Evolutionary conservation across 176 grass and related monocot species (phyloP), one percentile per base, ranked within the genome.

Genomic region (barley (Hordeum vulgare)): DNA sequence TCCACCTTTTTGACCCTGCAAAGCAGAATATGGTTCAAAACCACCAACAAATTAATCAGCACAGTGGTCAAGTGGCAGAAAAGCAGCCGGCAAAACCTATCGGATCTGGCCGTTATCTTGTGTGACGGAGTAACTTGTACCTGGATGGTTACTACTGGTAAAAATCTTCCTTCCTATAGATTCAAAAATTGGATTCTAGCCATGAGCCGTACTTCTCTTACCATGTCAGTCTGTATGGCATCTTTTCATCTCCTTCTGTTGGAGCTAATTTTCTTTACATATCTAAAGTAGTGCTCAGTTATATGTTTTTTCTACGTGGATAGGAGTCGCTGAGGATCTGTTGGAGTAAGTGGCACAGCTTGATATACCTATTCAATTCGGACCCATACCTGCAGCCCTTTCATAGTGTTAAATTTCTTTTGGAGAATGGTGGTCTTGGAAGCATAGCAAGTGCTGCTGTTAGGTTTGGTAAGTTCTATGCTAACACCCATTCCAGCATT

Each of bases 1-100:
- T 98, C 75, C 86, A 93, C 61, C 95, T 88, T 82, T 98, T 95
- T 79, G 92, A 93, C 35, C 92, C 92, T 58, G 25, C 82, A 39
- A 88, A 93, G 79, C 61, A 90, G 45, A 91, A 84, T 78, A 82
- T 82, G 40, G 77, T 83, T 56, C 78, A 73, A 73, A 73, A 27
- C 41, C 70, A 73, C 69, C 90, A 86, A 51, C 79, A 86, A 80
- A 79, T 23, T 51, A 92, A 80, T 93, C 86, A 86, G 42, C 77
- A 80, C 73, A 82, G 58, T 37, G 83, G 74, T 66, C 80, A 84
- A 72, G 66, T 83, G 73, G 86, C 83, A 67, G 92, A 97, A 80
- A 83, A 92, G 54, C 69, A 80, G 65, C 49, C 86, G 59, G 74
- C 80, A 85, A 86, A 91, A 76, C 81, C 92, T 67, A 77, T 93